Evolutionary conservation across 2,329 filamentous ascomycete genomes (phyloP).

Genomic region (Epichloe uncinata): DNA sequence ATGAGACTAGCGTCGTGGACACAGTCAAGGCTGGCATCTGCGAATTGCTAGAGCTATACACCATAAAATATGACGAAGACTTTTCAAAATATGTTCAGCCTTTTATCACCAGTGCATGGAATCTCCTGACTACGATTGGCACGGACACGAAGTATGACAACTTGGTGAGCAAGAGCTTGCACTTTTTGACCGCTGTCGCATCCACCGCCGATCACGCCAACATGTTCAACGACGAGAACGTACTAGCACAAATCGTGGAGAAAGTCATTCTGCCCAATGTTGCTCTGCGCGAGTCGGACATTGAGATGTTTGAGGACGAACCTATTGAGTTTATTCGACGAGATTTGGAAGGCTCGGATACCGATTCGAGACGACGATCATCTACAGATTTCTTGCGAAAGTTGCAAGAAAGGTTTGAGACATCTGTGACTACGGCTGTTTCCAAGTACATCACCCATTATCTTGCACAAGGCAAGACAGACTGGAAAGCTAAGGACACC

Average conservation of each 20-base stretch:
- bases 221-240: conserved; percentile 71
- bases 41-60: conserved; percentile 77
- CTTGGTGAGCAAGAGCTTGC: conserved; percentile 83
- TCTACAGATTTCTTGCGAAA: conserved; percentile 90
- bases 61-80: conserved; percentile 90
- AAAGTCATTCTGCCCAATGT: conserved; percentile 94
- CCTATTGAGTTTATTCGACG: conserved; percentile 95
- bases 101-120: conserved; percentile 88
- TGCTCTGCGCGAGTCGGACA: conserved; percentile 78
- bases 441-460: conserved; percentile 79
- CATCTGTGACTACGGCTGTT: conserved; percentile 73
- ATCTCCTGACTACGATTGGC: conserved; percentile 73
- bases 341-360: conserved; percentile 92
- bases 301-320: conserved; percentile 95
- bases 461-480: conserved; percentile 62
- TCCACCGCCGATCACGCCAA: conserved; percentile 64
- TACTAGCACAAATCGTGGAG: conserved; percentile 78
- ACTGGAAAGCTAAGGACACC: conserved; percentile 97
- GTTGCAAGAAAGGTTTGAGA: conserved; percentile 79
- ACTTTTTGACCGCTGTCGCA: conserved; percentile 86
- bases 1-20: conserved; percentile 72
- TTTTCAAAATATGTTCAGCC: conserved; percentile 68
- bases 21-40: conserved; percentile 89
- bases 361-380: conserved; percentile 79
- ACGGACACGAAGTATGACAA: conserved; percentile 87